Evolutionary conservation across 1,284 basidiomycete species (phyloP).

Genomic region (Xerocomus nothofagi): DNA sequence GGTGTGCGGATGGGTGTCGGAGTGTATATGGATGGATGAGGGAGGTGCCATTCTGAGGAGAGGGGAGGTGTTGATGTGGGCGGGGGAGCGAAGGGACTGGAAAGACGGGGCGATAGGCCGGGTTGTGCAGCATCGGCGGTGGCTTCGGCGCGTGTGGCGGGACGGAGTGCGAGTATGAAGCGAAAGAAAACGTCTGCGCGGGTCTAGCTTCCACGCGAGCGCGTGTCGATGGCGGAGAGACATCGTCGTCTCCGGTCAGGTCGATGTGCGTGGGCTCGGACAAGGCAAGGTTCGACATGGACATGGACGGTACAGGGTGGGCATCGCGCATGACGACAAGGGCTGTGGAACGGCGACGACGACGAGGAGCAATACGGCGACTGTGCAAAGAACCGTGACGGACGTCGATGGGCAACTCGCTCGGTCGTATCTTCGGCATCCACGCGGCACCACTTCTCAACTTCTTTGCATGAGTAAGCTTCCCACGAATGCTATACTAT

Average conservation of each 20-base stretch:
- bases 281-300: slow-evolving; percentile 36
- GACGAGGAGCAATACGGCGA: slow-evolving; percentile 3
- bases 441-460: slow-evolving; percentile 21
- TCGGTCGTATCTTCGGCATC: slow-evolving; percentile 32
- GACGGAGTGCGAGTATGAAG: slow-evolving; percentile 18
- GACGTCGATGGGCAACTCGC: slow-evolving; percentile 22
- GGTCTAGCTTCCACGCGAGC: slow-evolving; percentile 39
- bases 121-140: slow-evolving; percentile 21
- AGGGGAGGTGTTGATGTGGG: slow-evolving; percentile 22
- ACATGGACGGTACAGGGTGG: slow-evolving; percentile 26
- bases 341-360: slow-evolving; percentile 1
- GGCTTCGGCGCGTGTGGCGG: slow-evolving; percentile 23
- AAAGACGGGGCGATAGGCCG: slow-evolving; percentile 49
- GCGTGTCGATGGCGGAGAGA: slow-evolving; percentile 29
- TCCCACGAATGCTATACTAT: slow-evolving; percentile 19
- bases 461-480: slow-evolving; percentile 27
- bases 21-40: slow-evolving; percentile 14
- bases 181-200: slow-evolving; percentile 26
- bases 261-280: slow-evolving; percentile 52
- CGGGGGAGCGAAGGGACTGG: slow-evolving; percentile 39
- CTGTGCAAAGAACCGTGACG: slow-evolving; percentile 19
- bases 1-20: slow-evolving; percentile 23
- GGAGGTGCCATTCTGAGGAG: slow-evolving; percentile 20
- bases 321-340: slow-evolving; percentile 32
- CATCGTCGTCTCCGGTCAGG: slow-evolving; percentile 61